Base-by-base conservation (phyloP, 2,329 filamentous ascomycete species). In the Claviceps sorghi region DNA sequence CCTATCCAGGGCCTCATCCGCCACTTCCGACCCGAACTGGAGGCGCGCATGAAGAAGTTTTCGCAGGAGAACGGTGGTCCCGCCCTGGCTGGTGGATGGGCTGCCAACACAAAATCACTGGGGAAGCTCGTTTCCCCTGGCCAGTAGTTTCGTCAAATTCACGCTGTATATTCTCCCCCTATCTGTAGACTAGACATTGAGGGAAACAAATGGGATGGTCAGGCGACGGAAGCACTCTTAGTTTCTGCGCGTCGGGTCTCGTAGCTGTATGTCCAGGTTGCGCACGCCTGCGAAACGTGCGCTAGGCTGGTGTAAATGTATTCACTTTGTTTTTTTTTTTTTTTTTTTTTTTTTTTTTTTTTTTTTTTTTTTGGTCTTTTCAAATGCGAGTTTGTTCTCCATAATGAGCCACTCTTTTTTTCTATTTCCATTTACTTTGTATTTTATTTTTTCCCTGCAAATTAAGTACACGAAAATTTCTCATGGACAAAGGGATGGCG, bases 1-100 rank as follows among this genome's bases (percentile, higher is more conserved):
- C 93, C 93, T 58, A 85, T 98, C 59, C 93, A 98, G 74, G 93
- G 93, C 69, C 80, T 98, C 55, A 98, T 98, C 71, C 85, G 93
- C 64, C 93, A 98, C 74, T 98, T 98, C 79, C 82, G 93, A 62
- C 93, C 91, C 45, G 90, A 98, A 73, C 77, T 98, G 50, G 90
- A 97, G 78, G 86, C 84, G 50, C 82, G 91, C 61, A 94, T 98
- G 78, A 78, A 82, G 67, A 81, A 88, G 61, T 93, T 86, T 66
- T 79, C 86, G 21, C 69, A 82, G 65, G 77, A 85, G 73, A 71
- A 80, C 56, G 88, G 88, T 56, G 87, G 87, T 38, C 69, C 81
- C 63, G 77, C 88, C 45, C 75, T 90, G 64, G 90, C 88, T 58
- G 93, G 93, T 67, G 93, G 93, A 54, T 96, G 90, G 91, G 74